Conservation (phyloP, 768 basidiomycete species). For the Tylopilus felleus region DNA sequence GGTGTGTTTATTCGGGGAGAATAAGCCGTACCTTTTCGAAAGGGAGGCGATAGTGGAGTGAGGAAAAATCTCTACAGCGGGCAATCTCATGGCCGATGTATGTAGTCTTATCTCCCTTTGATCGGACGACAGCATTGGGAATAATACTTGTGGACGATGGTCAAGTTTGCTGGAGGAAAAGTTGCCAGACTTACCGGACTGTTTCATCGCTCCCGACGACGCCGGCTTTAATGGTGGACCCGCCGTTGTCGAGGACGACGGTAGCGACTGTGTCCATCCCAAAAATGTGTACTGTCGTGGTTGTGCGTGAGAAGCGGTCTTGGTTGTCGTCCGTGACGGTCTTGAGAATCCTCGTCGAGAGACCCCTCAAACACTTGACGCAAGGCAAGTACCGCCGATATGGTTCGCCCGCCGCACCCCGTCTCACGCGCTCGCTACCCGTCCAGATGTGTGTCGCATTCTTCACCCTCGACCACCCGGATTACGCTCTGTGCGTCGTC, state of each 20-base stretch:
- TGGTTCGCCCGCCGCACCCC: background rate
- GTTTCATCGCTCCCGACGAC: slow-evolving; percentile 35
- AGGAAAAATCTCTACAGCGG: slow-evolving; percentile 73
- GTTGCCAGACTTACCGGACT: slow-evolving; percentile 21
- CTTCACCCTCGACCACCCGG: slow-evolving; percentile 72
- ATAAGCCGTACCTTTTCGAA: slow-evolving; percentile 70
- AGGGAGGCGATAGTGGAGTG: slow-evolving; percentile 78
- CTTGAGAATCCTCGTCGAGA: background rate
- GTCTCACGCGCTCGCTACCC: slow-evolving; percentile 1
- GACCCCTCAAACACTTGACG: too few relatives aligned
- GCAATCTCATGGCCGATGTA: slow-evolving; percentile 87
- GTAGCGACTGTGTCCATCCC: slow-evolving; percentile 30
- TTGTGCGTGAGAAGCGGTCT: background rate
- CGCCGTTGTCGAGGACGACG: slow-evolving; percentile 87
- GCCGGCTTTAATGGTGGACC: slow-evolving; percentile 75
- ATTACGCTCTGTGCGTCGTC: slow-evolving; percentile 63
- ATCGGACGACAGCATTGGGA: slow-evolving; percentile 79
- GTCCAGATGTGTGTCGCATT: slow-evolving; percentile 77
- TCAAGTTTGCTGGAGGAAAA: slow-evolving; percentile 1
- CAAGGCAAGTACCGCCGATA: background rate
- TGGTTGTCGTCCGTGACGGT: background rate
- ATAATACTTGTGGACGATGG: slow-evolving; percentile 48
- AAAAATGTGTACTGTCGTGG: too few relatives aligned
- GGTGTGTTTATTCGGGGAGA: background rate
- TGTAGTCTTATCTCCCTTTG: slow-evolving; percentile 76